Evolutionary conservation across 1,139 yeast genomes (phyloP).

Genomic region (Zygosaccharomyces sapae): DNA sequence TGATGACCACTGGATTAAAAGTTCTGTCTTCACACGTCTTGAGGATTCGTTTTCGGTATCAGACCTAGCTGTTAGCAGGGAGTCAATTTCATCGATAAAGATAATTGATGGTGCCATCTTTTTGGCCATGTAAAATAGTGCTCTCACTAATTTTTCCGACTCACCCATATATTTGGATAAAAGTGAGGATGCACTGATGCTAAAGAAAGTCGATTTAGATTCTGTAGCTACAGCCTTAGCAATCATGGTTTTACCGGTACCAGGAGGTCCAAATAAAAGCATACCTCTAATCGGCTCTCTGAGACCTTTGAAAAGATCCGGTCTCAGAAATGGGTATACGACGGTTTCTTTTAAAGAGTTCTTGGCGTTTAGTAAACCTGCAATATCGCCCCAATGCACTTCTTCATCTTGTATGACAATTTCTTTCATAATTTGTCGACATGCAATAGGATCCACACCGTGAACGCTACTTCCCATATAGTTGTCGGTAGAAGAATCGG

Average conservation of each 20-base stretch:
- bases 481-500: conserved; percentile 2
- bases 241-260: conserved; percentile 50
- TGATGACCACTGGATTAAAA: conserved; percentile 63
- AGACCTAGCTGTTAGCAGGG: conserved; percentile 51
- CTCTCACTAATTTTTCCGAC: conserved; percentile 57
- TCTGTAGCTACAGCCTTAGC: conserved; percentile 68
- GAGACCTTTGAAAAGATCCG: conserved; percentile 57
- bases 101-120: conserved; percentile 45
- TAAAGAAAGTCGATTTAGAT: conserved; percentile 59
- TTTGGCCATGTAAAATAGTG: conserved; percentile 54
- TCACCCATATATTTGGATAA: conserved; percentile 63
- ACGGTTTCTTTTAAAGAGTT: conserved; percentile 60
- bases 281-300: conserved; percentile 64
- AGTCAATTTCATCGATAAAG: conserved; percentile 61
- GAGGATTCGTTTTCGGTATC: conserved; percentile 48
- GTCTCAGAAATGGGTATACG: conserved; percentile 61
- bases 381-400: conserved; percentile 61
- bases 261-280: conserved; percentile 60
- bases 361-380: conserved; percentile 55
- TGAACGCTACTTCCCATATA: conserved; percentile 18
- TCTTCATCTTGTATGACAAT: conserved; percentile 56
- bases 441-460: conserved; percentile 46
- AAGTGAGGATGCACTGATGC: conserved; percentile 58
- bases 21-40: conserved; percentile 58
- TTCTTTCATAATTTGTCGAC: conserved; percentile 43